Percentiles rank a stretch among this genome's conserved stretches.
phyloP scores from a whole-genome alignment of 2,329 filamentous ascomycete species.

The Curvularia spicifera region DNA sequence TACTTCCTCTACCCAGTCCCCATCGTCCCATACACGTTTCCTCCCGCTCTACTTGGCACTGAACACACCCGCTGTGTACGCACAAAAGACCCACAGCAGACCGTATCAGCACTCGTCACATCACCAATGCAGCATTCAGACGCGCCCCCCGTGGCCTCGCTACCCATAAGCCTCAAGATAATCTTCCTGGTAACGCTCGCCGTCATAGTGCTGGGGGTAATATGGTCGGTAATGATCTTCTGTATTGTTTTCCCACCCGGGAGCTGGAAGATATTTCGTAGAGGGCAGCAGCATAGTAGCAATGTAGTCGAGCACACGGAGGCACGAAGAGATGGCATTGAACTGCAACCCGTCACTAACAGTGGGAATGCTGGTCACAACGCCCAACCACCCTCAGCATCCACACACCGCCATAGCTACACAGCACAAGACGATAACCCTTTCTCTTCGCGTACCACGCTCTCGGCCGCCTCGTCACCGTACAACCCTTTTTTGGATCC shows the following conservation, averaged over 20 bases:
- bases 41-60: not conserved
- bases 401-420: not conserved
- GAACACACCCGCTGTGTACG: not conserved
- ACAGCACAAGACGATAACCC: not conserved
- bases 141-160: not conserved
- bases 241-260: not conserved
- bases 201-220: not conserved
- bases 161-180: not conserved
- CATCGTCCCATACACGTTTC: constrained; percentile 14
- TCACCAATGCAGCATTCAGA: not conserved
- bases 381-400: not conserved
- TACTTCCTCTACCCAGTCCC: constrained; percentile 15
- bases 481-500: constrained; percentile 5
- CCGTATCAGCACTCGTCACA: not conserved
- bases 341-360: not conserved
- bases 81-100: not conserved
- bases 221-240: not conserved
- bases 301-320: not conserved
- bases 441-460: not conserved
- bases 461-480: not conserved
- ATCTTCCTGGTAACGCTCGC: not conserved
- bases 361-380: not conserved
- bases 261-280: not conserved
- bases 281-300: not conserved
- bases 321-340: not conserved